A percentile compares a stretch with the other conserved stretches of the same genome.
Evolutionary conservation across 495 filamentous ascomycete genomes (phyloP).

Genomic region (Penicillium samsonianum): DNA sequence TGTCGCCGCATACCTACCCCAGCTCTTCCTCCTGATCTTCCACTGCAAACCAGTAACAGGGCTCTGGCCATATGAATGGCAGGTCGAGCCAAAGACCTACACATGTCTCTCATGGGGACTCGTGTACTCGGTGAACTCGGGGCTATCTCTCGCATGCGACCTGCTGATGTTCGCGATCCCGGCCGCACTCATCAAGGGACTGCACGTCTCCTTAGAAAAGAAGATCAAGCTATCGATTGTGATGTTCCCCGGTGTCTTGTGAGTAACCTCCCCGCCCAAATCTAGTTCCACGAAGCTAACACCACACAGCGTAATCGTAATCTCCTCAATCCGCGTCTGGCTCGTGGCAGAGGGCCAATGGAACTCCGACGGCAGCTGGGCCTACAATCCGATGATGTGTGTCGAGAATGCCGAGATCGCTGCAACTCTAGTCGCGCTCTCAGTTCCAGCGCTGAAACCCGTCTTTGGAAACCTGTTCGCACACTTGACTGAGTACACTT

Average conservation of each 20-base stretch:
- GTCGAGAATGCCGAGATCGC: slow-evolving; percentile 49
- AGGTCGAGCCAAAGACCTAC: slow-evolving; percentile 32
- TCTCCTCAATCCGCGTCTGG: slow-evolving; percentile 44
- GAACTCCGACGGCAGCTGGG: slow-evolving; percentile 43
- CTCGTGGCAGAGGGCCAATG: slow-evolving; percentile 46
- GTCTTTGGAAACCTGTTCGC: slow-evolving; percentile 37
- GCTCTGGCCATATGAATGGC: slow-evolving; percentile 49
- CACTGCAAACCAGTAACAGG: slow-evolving; percentile 49
- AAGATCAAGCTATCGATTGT: slow-evolving; percentile 43
- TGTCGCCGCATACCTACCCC: slow-evolving; percentile 40
- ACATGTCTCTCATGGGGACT: slow-evolving; percentile 45
- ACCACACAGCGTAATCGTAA: slow-evolving; percentile 38
- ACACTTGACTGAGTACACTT: slow-evolving; percentile 29
- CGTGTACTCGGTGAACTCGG: slow-evolving; percentile 48
- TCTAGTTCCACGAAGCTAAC: slow-evolving; percentile 10
- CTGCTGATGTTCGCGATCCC: slow-evolving; percentile 48
- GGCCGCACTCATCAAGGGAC: slow-evolving; percentile 38
- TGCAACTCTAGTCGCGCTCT: slow-evolving; percentile 46
- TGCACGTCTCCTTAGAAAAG: slow-evolving; percentile 35
- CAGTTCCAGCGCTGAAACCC: slow-evolving; percentile 47
- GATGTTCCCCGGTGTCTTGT: slow-evolving; percentile 50
- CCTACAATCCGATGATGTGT: slow-evolving; percentile 47
- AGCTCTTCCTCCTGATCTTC: slow-evolving; percentile 48
- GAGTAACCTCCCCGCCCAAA: slow-evolving; percentile 10
- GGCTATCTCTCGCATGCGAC: slow-evolving; percentile 44